Base-by-base conservation (phyloP, 1,139 yeast genomes). In the Groenewaldozyma sp. region DNA sequence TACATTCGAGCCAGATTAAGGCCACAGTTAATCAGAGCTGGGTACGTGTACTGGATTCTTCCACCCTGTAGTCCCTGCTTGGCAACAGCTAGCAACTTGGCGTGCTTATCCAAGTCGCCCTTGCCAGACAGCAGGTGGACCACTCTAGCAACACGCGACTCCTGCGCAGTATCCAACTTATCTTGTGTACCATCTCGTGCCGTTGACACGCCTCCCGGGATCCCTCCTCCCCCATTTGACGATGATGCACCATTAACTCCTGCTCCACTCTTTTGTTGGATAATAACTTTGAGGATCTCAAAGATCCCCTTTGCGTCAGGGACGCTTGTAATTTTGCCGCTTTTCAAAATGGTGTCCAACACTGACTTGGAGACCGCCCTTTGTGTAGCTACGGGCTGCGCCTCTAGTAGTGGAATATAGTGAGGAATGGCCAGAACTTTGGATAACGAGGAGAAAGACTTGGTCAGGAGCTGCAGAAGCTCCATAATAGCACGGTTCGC, bases 81-180 rank as follows among this genome's bases (percentile, higher is more conserved):
- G 26, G 83, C 72, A 5, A 69, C 65, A 47, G 74, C 68, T 39
- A 87, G 67, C 41, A 82, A 65, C 43, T 76, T 68, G 40, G 81
- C 65, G 46, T 73, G 75, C 19, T 67, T 64, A 45, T 66, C 67
- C 4, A 76, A 70, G 50, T 78, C 74, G n/a, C n/a, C n/a, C 27
- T 62, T 57, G 47, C 68, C 67, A 45, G 69, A 68, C 18, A 83
- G 57, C 41, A 80, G 65, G 51, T 80, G 88, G 3, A 84, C 64
- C n/a, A 83, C 59, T 51, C 79, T 80, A 32, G 91, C 77, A 11
- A 88, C 60, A 43, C 73, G 76, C 48, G 82, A 82, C 52, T 81
- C 87, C 37, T 73, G 76, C n/a, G 64, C 59, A 4, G 48, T 45
- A 19, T 49, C 54, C 19, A 44, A 47, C 27, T 50, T 57, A 18